Evolutionary conservation across 768 basidiomycete species (phyloP).

Genomic region (Porphyrellus cyaneotinctus): DNA sequence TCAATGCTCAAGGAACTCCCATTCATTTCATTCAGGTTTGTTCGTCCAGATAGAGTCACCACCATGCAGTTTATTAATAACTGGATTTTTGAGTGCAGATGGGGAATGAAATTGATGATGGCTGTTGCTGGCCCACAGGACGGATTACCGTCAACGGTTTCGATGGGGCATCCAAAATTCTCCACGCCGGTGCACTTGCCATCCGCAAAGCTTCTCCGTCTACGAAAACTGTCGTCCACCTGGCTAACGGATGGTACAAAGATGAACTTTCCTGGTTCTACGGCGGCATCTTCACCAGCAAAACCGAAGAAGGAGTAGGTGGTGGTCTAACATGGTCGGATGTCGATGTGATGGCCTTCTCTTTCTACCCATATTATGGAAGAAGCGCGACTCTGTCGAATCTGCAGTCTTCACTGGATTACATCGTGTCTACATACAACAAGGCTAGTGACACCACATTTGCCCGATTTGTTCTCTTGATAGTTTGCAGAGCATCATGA

Average conservation of each 20-base stretch:
- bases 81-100: slow-evolving; percentile 1
- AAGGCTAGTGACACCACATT: slow-evolving; percentile 1
- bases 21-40: slow-evolving; percentile 11
- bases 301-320: not conserved
- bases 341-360: slow-evolving; percentile 7
- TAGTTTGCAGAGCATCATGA: slow-evolving; percentile 7
- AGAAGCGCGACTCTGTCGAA: slow-evolving; percentile 6
- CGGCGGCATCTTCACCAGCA: not conserved
- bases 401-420: not conserved
- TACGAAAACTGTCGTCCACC: slow-evolving; percentile 6
- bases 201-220: slow-evolving; percentile 4
- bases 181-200: slow-evolving; percentile 32
- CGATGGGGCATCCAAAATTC: slow-evolving; percentile 21
- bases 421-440: slow-evolving; percentile 7
- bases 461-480: not conserved
- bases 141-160: slow-evolving; percentile 6
- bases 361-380: slow-evolving; percentile 13
- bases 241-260: slow-evolving; percentile 9
- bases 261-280: slow-evolving; percentile 5
- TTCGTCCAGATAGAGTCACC: not conserved
- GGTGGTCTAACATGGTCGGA: slow-evolving; percentile 4
- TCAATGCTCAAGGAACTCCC: slow-evolving; percentile 7
- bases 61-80: not conserved
- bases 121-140: slow-evolving; percentile 8
- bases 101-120: slow-evolving; percentile 13